Evolutionary conservation across 352 stramenopile genomes (phyloP).

Genomic region (Blastocystis sp.): DNA sequence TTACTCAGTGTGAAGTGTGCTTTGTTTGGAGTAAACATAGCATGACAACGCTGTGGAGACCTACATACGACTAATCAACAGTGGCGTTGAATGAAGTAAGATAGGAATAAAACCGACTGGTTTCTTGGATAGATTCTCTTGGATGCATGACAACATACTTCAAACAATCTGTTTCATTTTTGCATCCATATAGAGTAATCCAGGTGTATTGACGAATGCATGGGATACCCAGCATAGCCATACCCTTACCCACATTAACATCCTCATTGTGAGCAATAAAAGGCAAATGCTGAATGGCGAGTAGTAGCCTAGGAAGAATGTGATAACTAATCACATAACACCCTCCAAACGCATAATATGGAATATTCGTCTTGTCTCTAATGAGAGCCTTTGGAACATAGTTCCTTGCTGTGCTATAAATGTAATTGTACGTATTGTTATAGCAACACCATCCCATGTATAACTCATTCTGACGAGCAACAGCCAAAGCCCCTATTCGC

Average conservation of each 20-base stretch:
- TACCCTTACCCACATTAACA: too few relatives aligned
- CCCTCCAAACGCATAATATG: conserved; percentile 44
- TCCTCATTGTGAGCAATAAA: too few relatives aligned
- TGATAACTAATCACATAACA: conserved; percentile 29
- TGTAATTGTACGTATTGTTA: conserved; percentile 4
- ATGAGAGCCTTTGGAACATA: conserved; percentile 23
- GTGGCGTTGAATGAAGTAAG: too few relatives aligned
- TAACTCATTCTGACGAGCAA: background rate
- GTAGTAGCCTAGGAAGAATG: conserved; percentile 11
- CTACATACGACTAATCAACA: too few relatives aligned
- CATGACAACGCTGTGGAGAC: too few relatives aligned
- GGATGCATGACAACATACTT: conserved; percentile 50
- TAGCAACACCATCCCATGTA: conserved; percentile 40
- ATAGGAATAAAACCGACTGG: too few relatives aligned
- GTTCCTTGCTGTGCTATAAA: background rate
- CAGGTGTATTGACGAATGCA: background rate
- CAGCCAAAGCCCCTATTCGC: background rate
- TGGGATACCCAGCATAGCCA: background rate
- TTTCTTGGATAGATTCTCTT: too few relatives aligned
- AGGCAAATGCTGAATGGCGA: background rate
- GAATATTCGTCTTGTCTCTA: background rate
- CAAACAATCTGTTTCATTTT: background rate
- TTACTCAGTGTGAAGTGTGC: too few relatives aligned
- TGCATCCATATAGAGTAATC: conserved; percentile 38
- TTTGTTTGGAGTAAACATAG: too few relatives aligned